Evolutionary conservation across 371 early-diverging fungal species (phyloP).

Genomic region (Lichtheimia ornata): DNA sequence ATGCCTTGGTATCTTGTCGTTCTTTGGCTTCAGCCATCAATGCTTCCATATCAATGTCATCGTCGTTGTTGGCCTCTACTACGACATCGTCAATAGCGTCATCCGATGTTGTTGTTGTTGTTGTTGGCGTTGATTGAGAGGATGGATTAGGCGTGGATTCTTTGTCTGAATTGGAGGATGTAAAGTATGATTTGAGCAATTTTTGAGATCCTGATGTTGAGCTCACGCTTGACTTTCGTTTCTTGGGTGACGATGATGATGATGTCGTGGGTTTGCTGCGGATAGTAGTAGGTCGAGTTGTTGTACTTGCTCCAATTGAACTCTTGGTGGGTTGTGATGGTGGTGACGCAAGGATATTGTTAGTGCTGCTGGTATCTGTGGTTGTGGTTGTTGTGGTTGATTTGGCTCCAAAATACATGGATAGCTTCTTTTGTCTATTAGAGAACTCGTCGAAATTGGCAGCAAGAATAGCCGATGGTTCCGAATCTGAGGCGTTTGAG

Average conservation of each 20-base stretch:
- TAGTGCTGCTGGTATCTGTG: not conserved
- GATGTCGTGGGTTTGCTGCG: not conserved
- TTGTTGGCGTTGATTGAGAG: not conserved
- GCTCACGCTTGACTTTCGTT: not conserved
- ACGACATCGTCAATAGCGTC: not conserved
- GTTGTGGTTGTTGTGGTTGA: conserved; percentile 5
- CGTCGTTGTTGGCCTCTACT: conserved; percentile 4
- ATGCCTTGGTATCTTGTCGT: conserved; percentile 28
- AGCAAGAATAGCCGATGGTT: conserved; percentile 59
- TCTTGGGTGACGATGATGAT: not conserved
- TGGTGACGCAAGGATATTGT: not conserved
- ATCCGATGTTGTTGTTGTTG: not conserved
- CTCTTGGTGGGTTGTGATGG: not conserved
- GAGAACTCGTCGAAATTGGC: conserved; percentile 65
- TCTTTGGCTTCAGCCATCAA: conserved; percentile 21
- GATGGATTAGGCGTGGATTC: not conserved
- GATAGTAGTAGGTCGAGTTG: not conserved
- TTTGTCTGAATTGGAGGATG: not conserved
- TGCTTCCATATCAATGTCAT: conserved; percentile 12
- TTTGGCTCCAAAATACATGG: conserved; percentile 37
- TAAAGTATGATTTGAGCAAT: conserved; percentile 5
- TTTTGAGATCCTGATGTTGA: not conserved
- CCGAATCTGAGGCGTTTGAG: conserved; percentile 6
- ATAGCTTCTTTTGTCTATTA: conserved; percentile 60
- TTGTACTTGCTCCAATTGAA: too few relatives aligned